Conservation (phyloP, 352 stramenopile species). For the Globisporangium iwayamae region DNA sequence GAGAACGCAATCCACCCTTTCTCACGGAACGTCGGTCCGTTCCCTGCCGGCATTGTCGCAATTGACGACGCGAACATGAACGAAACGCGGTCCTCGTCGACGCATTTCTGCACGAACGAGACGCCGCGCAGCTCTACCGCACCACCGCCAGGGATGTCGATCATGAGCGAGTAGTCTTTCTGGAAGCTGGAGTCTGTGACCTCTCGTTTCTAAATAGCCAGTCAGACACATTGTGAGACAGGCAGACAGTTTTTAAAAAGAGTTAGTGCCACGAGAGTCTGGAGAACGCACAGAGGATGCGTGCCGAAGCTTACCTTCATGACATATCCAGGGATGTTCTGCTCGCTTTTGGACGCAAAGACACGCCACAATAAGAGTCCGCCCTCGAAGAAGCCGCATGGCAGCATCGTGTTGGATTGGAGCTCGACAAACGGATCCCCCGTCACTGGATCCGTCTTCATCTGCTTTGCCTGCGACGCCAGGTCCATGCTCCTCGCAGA, state of each 20-base stretch:
- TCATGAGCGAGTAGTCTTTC: conserved; percentile 9
- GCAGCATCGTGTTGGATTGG: neutral
- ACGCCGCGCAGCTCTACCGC: conserved; percentile 7
- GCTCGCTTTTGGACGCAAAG: conserved; percentile 12
- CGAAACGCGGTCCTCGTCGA: neutral
- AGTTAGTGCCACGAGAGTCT: too few relatives aligned
- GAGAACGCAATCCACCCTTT: conserved; percentile 9
- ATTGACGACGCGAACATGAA: conserved; percentile 6
- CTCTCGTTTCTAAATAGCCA: conserved; percentile 1
- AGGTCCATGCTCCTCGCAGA: neutral
- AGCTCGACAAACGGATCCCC: conserved; percentile 11
- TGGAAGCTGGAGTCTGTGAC: conserved; percentile 7
- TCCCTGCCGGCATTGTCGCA: neutral
- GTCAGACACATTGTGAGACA: neutral
- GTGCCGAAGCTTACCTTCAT: conserved; percentile 1
- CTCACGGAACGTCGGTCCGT: conserved; percentile 8
- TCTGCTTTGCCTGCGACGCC: neutral
- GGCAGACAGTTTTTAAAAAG: too few relatives aligned
- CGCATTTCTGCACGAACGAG: conserved; percentile 8
- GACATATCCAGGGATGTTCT: conserved; percentile 2
- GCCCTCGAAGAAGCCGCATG: conserved; percentile 9
- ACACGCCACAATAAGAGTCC: conserved; percentile 4
- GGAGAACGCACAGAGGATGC: too few relatives aligned
- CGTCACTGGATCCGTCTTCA: neutral
- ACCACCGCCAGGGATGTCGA: neutral